Evolutionary conservation across 208 protist genomes (phyloP).

Genomic region (Crithidia expoeki): DNA sequence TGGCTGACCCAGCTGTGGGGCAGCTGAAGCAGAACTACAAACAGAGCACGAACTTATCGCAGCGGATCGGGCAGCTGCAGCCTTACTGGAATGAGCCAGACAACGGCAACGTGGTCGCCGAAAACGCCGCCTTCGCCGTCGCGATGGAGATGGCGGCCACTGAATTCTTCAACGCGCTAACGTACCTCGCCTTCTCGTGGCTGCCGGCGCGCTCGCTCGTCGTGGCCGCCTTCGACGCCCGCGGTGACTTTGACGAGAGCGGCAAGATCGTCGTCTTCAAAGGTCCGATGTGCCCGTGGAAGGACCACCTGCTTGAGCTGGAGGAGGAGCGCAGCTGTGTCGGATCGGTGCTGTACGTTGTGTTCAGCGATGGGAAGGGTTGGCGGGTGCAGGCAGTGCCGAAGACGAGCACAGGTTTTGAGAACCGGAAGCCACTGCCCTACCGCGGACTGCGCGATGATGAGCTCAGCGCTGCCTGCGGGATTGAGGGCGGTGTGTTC

Average conservation of each 20-base stretch:
- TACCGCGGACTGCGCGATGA: conserved; percentile 94
- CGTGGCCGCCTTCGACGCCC: conserved; percentile 61
- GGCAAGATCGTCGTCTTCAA: conserved; percentile 88
- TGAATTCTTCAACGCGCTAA: conserved; percentile 89
- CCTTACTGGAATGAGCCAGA: conserved; percentile 89
- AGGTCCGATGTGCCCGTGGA: conserved; percentile 89
- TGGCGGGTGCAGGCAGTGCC: conserved; percentile 94
- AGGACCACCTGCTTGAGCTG: conserved; percentile 92
- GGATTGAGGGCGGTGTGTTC: conserved; percentile 94
- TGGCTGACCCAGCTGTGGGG: conserved; percentile 26
- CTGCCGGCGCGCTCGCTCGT: conserved; percentile 92
- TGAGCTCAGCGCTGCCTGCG: conserved; percentile 78
- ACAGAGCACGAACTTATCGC: conserved; percentile 72
- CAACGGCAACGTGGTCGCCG: conserved; percentile 38
- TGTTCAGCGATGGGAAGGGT: conserved; percentile 88
- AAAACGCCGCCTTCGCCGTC: conserved; percentile 80
- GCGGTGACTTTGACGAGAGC: conserved; percentile 52
- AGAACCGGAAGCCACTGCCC: conserved; percentile 85
- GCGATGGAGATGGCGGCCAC: conserved; percentile 86
- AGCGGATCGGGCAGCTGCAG: conserved; percentile 86
- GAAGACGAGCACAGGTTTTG: conserved; percentile 68
- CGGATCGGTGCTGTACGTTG: conserved; percentile 78
- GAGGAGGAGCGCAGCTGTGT: conserved; percentile 72
- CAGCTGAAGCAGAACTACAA: conserved; percentile 77
- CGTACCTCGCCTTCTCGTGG: conserved; percentile 88